Conservation (phyloP, 2,329 filamentous ascomycete genomes). For the Fusarium equiseti region DNA sequence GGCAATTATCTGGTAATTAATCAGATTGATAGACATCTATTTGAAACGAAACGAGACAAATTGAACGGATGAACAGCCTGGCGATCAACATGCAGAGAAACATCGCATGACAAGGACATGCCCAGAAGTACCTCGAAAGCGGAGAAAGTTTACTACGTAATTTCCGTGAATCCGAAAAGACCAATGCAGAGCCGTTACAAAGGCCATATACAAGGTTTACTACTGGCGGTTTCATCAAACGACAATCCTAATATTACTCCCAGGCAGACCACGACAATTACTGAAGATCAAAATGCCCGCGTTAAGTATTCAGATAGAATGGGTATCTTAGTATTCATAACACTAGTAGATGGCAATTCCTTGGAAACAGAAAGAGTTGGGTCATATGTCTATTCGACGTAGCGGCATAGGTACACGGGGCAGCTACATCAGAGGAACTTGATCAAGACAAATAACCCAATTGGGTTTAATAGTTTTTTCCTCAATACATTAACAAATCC, state of each 20-base stretch:
- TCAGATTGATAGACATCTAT: background rate
- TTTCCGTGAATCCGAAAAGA: background rate
- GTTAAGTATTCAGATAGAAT: background rate
- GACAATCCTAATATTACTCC: background rate
- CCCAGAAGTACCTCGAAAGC: background rate
- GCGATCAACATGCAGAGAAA: background rate
- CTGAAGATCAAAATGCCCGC: background rate
- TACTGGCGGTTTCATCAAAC: background rate
- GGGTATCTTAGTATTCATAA: slow-evolving; percentile 35
- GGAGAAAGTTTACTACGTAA: background rate
- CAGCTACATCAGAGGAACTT: slow-evolving; percentile 45
- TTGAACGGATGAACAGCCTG: background rate
- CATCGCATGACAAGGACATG: slow-evolving; percentile 12
- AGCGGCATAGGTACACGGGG: slow-evolving; percentile 44
- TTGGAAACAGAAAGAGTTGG: slow-evolving; percentile 23
- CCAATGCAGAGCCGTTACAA: background rate
- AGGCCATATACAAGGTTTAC: background rate
- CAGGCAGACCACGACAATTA: background rate
- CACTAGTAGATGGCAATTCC: slow-evolving; percentile 19
- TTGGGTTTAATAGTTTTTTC: slow-evolving; percentile 46
- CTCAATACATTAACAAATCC: slow-evolving; percentile 50
- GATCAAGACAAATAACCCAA: slow-evolving; percentile 47
- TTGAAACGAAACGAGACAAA: slow-evolving; percentile 4
- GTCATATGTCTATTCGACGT: slow-evolving; percentile 49
- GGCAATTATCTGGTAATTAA: background rate